Evolutionary conservation across 2,329 filamentous ascomycete species (phyloP), one percentile per base, ranked within the genome.

Genomic region (Dothideomycetidae sp.): DNA sequence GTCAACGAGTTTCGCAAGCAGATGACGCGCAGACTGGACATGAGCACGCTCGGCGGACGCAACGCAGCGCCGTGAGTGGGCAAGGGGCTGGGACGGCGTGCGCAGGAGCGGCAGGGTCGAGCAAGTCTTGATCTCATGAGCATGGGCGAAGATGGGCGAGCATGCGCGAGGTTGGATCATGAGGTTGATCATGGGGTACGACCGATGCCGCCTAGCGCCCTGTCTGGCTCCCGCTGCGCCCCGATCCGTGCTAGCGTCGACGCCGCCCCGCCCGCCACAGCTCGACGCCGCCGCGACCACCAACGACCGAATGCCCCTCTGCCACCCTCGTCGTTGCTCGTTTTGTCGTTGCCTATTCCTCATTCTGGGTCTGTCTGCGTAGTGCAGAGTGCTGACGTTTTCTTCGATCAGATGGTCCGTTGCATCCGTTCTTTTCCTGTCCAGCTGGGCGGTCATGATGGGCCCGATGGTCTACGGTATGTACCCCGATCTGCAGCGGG

Each of bases 401-500:
- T 33, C 19, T 29, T 39, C n/a, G 31, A 50, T 55, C 60, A 96
- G 90, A 67, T 98, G 90, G 90, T 84, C 88, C 34, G 76, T 94
- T 57, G 90, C 86, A 39, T 94, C 88, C 33, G 55, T 81, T 33
- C 70, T 98, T 47, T 96, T 96, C 66, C 70, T 96, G 51, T 73
- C 75, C 49, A 93, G 86, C 49, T 98, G 90, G 71, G 85, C 84
- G 16, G 83, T 88, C 48, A 73, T 96, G 63, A 93, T 94, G 82
- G 90, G 90, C 39, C 86, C 83, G 23, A 68, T 77, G 62, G 70
- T 75, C 49, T 98, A 96, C 59, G 59, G 64, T 64, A 53, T 59
- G 61, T 52, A 14, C 34, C 49, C 41, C 38, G 30, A 18, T 36
- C 10, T 12, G 32, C 11, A 14, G 14, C 15, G 21, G 31, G 29